These are phyloP conservation scores for Cynanchum wilfordii DNA, from an alignment of 257 asterid species.

Conservation along the genomic window DNA sequence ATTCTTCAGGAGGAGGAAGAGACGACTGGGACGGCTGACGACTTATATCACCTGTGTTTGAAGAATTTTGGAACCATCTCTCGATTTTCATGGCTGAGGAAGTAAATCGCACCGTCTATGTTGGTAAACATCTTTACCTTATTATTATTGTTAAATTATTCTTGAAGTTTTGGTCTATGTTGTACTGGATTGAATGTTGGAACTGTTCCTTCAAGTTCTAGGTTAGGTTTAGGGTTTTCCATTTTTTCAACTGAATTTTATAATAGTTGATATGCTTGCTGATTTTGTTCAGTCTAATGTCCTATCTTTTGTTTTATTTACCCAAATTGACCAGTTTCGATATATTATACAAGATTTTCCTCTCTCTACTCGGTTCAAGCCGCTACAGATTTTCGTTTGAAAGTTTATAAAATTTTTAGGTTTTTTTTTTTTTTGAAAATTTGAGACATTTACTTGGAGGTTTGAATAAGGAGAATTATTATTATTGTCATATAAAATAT, in stretches of 20 bases:
- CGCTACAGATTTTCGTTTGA: too few relatives aligned
- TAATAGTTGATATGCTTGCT: background rate
- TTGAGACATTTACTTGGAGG: too few relatives aligned
- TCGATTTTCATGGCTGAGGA: constrained; percentile 44
- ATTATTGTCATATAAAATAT: background rate
- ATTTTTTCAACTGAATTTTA: background rate
- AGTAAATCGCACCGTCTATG: constrained; percentile 46
- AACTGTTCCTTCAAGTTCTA: too few relatives aligned
- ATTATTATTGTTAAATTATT: background rate
- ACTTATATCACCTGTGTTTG: background rate
- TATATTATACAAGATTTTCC: background rate
- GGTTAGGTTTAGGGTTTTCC: background rate
- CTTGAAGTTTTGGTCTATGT: background rate
- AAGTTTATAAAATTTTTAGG: too few relatives aligned
- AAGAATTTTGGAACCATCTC: too few relatives aligned
- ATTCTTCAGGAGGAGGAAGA: background rate
- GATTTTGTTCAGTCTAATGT: background rate
- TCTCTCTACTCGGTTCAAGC: too few relatives aligned
- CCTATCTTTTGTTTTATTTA: background rate
- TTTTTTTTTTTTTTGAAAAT: too few relatives aligned
- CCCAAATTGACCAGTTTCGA: background rate
- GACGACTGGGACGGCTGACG: background rate
- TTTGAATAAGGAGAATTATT: too few relatives aligned
- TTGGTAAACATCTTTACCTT: constrained; percentile 40
- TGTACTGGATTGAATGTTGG: background rate